Evolutionary conservation across 1,139 yeast species (phyloP), one percentile per base, ranked within the genome.

Genomic region (Yamadazyma epiphylla): DNA sequence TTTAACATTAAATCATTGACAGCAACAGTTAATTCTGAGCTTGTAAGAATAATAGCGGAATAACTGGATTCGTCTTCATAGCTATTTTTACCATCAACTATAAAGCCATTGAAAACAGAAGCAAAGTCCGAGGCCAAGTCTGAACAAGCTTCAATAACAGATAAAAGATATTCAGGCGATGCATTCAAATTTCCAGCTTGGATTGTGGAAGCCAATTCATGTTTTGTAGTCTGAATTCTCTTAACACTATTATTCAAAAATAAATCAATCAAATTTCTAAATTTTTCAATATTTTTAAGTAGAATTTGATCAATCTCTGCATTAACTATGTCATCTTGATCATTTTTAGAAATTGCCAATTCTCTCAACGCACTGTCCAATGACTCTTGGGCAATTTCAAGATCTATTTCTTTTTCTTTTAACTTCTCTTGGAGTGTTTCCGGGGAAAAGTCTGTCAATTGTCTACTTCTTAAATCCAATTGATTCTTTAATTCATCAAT

Each of bases 101-200:
- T 67, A 48, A 75, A 81, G 29, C 79, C 75, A 51, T 84, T 86
- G 60, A 87, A 87, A 10, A 82, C 77, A 12, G 80, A 74, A 5
- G 95, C 84, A 55, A 88, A 86, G 29, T 83, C 94, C 5, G 91
- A 85, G 0, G 89, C 87, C 15, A 76, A 66, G 31, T 80, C 75
- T 0, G 88, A 75, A 15, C 84, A 72, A 43, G 79, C 74, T 51
- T 88, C 96, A 42, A 81, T 63, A 28, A 85, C 63, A 0, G 94
- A 80, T 26, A 80, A 63, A 23, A 84, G 59, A 48, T 77, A 82
- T 45, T 75, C 82, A 2, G 95, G 87, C 0, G 94, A 75, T 2
- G 94, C 70, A 50, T 80, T 79, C 44, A 80, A 77, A 48, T 85
- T 85, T 33, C 94, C 94, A 12, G 91, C 87, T 53, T 83, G 91